Conservation (phyloP, 1,284 basidiomycete species). For the Stygiomarasmius scandens region DNA sequence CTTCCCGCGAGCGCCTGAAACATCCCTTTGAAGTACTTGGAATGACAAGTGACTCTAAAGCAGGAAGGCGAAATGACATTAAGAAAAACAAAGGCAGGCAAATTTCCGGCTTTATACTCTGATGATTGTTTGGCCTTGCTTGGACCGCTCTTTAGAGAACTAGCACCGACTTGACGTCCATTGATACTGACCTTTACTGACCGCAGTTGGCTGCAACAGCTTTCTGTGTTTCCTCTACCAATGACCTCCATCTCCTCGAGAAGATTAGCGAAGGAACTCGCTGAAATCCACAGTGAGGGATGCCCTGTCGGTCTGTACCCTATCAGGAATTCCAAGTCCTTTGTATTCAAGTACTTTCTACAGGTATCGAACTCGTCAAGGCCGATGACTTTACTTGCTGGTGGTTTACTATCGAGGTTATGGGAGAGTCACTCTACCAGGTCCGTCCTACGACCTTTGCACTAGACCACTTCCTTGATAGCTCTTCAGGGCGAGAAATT, state of each 20-base stretch:
- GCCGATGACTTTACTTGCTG: slow-evolving; percentile 77
- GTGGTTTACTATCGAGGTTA: slow-evolving; percentile 75
- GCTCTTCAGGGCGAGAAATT: slow-evolving; percentile 67
- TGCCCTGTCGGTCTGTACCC: slow-evolving; percentile 69
- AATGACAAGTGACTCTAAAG: slow-evolving; percentile 68
- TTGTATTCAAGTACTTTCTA: not conserved
- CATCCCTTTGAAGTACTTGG: slow-evolving; percentile 43
- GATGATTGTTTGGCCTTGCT: slow-evolving; percentile 17
- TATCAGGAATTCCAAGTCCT: not conserved
- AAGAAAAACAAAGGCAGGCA: slow-evolving; percentile 20
- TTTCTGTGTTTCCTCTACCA: not conserved
- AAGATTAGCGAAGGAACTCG: slow-evolving; percentile 73
- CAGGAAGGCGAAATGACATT: slow-evolving; percentile 48
- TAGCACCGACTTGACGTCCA: too few relatives aligned
- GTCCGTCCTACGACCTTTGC: slow-evolving; percentile 36
- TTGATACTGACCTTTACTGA: too few relatives aligned
- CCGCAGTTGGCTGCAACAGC: not conserved
- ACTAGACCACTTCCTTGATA: not conserved
- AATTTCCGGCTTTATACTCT: not conserved
- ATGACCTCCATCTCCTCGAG: slow-evolving; percentile 70
- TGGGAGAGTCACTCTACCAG: slow-evolving; percentile 77
- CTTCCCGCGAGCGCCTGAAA: slow-evolving; percentile 68
- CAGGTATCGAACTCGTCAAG: slow-evolving; percentile 70
- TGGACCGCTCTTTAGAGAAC: not conserved
- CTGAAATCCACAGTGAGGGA: slow-evolving; percentile 69